A percentile compares a stretch with the other conserved stretches of the same genome.
Conservation (phyloP, 1,284 basidiomycete genomes). For the Ceratobasidium sp. region DNA sequence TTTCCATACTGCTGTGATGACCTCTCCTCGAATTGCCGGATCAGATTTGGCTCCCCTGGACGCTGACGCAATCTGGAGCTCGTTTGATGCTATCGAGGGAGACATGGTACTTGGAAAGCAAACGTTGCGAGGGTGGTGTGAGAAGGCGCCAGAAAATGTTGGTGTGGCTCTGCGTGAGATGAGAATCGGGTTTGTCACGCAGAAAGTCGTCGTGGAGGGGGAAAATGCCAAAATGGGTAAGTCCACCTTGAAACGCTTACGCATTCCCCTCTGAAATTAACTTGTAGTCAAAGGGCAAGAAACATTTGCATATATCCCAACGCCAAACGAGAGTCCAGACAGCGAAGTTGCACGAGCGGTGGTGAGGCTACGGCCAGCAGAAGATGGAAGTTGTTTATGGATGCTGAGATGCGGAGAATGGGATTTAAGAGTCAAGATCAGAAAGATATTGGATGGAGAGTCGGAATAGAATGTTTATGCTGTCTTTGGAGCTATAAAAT, state of each 20-base stretch:
- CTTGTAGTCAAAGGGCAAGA: slow-evolving; percentile 33
- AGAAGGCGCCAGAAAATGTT: slow-evolving; percentile 10
- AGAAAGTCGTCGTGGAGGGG: slow-evolving; percentile 11
- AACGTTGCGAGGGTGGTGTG: slow-evolving; percentile 34
- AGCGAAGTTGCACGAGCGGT: slow-evolving; percentile 50
- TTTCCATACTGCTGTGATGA: slow-evolving; percentile 26
- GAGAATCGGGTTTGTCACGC: slow-evolving; percentile 20
- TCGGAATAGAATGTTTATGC: background rate
- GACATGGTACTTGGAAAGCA: slow-evolving; percentile 6
- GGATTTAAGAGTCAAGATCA: slow-evolving; percentile 52
- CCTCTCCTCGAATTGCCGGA: slow-evolving; percentile 21
- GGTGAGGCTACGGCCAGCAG: slow-evolving; percentile 65
- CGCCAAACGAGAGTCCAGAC: slow-evolving; percentile 38
- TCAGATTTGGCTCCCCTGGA: slow-evolving; percentile 11
- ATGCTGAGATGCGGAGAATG: slow-evolving; percentile 63
- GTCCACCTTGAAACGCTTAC: slow-evolving; percentile 67
- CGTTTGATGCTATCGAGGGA: slow-evolving; percentile 4
- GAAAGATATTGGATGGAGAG: slow-evolving; percentile 51
- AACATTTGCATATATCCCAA: slow-evolving; percentile 30
- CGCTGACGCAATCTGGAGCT: slow-evolving; percentile 34
- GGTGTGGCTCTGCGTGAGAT: slow-evolving; percentile 10
- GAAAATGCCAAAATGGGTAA: slow-evolving; percentile 19
- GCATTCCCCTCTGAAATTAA: slow-evolving; percentile 47
- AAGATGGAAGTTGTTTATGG: slow-evolving; percentile 77
- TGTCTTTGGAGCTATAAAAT: too few species aligned